phyloP scores from a whole-genome alignment of 1,139 yeast genomes.

The Taphrina populina region DNA sequence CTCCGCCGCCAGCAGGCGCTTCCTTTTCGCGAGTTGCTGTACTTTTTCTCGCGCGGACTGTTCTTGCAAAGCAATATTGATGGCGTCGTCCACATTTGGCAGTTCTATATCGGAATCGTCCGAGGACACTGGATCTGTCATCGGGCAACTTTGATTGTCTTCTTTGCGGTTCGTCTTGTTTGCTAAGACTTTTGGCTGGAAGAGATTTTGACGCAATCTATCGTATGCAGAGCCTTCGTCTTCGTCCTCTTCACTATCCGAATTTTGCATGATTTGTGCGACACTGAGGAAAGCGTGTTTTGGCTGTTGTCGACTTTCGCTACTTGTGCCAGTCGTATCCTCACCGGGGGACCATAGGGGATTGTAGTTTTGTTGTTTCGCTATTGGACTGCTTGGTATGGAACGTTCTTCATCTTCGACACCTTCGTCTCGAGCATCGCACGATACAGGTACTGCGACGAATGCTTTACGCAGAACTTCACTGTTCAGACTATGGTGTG shows the following conservation, averaged over 20 bases:
- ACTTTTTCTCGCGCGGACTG: background rate
- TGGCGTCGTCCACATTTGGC: background rate
- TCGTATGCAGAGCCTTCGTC: conserved; percentile 11
- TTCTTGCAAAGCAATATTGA: background rate
- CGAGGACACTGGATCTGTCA: background rate
- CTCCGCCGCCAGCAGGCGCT: background rate
- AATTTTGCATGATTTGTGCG: conserved; percentile 19
- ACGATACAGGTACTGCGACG: too few relatives aligned
- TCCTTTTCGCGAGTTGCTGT: conserved; percentile 1
- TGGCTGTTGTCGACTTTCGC: too few relatives aligned
- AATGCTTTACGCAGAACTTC: too few relatives aligned
- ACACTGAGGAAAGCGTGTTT: too few relatives aligned
- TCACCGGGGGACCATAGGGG: too few relatives aligned
- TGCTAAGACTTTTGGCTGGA: too few relatives aligned
- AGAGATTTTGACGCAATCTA: background rate
- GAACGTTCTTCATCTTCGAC: too few relatives aligned
- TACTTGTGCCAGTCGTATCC: too few relatives aligned
- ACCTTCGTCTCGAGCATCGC: too few relatives aligned
- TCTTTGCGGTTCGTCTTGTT: background rate
- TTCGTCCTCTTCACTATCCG: conserved; percentile 6
- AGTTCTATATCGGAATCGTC: conserved; percentile 17
- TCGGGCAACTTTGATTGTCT: background rate
- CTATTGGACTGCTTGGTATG: too few relatives aligned
- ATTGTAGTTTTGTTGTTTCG: too few relatives aligned
- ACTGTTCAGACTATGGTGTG: background rate